Percentiles rank a stretch among this genome's conserved stretches.
Conservation (phyloP, 306 rosid species). For the Trifolium repens region DNA sequence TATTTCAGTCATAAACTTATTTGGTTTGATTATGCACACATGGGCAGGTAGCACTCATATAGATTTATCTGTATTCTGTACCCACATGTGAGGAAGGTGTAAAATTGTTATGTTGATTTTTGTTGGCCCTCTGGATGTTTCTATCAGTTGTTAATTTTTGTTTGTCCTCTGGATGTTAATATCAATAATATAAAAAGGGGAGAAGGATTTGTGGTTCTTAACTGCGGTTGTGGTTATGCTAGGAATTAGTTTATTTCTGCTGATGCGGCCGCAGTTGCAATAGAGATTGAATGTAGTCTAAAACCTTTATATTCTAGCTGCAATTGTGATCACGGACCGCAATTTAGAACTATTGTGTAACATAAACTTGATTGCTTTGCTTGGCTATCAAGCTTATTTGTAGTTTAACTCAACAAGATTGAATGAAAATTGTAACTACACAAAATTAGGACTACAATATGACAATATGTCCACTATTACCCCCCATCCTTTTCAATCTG, state of each 20-base stretch:
- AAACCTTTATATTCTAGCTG: too few relatives aligned
- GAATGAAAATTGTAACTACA: background rate
- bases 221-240: background rate
- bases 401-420: background rate
- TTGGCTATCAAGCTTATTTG: background rate
- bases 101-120: too few relatives aligned
- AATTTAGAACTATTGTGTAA: background rate
- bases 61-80: background rate
- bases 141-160: too few relatives aligned
- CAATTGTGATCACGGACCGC: background rate
- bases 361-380: too few relatives aligned
- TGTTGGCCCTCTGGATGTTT: too few relatives aligned
- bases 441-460: too few relatives aligned
- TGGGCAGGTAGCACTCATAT: background rate
- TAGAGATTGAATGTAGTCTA: too few relatives aligned
- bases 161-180: background rate
- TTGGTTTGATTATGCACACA: background rate
- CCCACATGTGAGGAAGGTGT: background rate
- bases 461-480: too few relatives aligned
- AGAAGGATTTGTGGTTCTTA: background rate
- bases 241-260: background rate
- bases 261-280: too few relatives aligned
- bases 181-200: too few relatives aligned
- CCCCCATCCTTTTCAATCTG: too few relatives aligned
- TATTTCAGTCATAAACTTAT: background rate